Evolutionary conservation across 106 monocot species (phyloP), one percentile per base, ranked within the genome.

Genomic region (Dendrobium catenatum): DNA sequence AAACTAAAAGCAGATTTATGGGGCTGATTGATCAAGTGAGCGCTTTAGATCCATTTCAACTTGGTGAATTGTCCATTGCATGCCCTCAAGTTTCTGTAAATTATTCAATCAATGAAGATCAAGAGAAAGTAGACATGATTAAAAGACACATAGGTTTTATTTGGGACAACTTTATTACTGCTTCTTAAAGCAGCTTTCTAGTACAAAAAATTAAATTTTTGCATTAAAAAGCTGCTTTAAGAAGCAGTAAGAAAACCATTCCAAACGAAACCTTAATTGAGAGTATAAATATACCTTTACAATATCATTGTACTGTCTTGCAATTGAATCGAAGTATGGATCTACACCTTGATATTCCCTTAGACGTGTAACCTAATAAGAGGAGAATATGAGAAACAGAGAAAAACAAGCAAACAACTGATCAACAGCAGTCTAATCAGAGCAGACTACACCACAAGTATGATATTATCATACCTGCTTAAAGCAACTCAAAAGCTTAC

Each of bases 291-390:
- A 4, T 67, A 95, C 99, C 91, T 95, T 87, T 19, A 95, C 91
- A 80, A 99, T 91, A 1, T 93, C 95, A 86, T 99, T 93, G 55
- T 99, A 99, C 42, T 95, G 89, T 81, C 93, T 90, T 42, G 99
- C 99, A 89, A 99, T 99, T 20, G 88, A 83, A 84, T 99, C 93
- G 77, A 99, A 99, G 86, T 99, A 93, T 76, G 95, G 93, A 88
- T 99, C 99, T 22, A 95, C 99, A 72, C 99, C 99, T 85, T 99
- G 99, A 75, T 99, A 99, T 82, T 95, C 95, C 22, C 95, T 86
- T 67, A 99, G 86, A 66, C 99, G 99, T 79, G 99, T 95, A 48
- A 99, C 89, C 99, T 99, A 64, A 42, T 26, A 33, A 20, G 73
- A 42, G 42, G 42, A 42, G n/a, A 1, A 64, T 24, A 22, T 22